Percentiles rank a stretch among this genome's conserved stretches.
Evolutionary conservation across 1,284 basidiomycete species (phyloP).

Genomic region (Puccinia novopanici): DNA sequence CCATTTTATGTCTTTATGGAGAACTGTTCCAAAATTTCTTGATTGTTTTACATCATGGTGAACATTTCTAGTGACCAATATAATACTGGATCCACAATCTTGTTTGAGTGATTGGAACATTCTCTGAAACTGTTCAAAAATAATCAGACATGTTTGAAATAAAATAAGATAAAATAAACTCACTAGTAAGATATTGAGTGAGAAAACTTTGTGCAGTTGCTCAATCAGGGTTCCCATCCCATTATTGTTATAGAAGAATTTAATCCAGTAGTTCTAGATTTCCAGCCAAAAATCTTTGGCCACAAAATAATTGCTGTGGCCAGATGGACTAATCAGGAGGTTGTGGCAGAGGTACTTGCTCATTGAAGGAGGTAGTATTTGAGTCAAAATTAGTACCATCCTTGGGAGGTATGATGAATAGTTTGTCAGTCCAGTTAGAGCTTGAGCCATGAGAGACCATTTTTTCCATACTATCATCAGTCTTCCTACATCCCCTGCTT

Average conservation of each 20-base stretch:
- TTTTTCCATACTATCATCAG: conserved; percentile 38
- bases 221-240: conserved; percentile 11
- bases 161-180: neutral
- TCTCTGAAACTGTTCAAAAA: neutral
- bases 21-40: conserved; percentile 7
- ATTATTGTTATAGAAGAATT: conserved; percentile 30
- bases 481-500: conserved; percentile 27
- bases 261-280: conserved; percentile 20
- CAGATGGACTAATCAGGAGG: conserved; percentile 14
- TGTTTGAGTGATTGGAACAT: conserved; percentile 6
- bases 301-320: conserved; percentile 2
- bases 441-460: conserved; percentile 34
- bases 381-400: neutral
- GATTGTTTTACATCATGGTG: neutral
- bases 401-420: conserved; percentile 26
- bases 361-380: neutral
- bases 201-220: neutral
- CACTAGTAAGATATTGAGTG: neutral
- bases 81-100: neutral
- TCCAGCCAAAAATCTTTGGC: conserved; percentile 30
- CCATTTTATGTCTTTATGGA: neutral
- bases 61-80: conserved; percentile 19
- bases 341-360: conserved; percentile 18
- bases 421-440: conserved; percentile 6
- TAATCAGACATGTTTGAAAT: too few relatives aligned